Percentiles rank a stretch among this genome's conserved stretches.
Evolutionary conservation across 2,329 filamentous ascomycete species (phyloP).

Genomic region (Fusarium sp.): DNA sequence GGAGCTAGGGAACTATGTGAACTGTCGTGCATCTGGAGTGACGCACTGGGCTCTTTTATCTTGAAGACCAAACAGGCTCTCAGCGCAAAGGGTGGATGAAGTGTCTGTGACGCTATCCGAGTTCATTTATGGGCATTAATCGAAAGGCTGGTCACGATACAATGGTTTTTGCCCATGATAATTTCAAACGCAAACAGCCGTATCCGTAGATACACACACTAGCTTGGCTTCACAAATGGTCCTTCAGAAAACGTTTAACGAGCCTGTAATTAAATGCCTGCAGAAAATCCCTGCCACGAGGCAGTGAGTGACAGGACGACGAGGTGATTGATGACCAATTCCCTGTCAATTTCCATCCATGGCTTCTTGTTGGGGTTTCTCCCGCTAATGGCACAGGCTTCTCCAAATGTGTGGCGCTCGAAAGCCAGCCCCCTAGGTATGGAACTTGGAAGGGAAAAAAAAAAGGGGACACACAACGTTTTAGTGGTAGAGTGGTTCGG

Average conservation of each 20-base stretch:
- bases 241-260: constrained; percentile 7
- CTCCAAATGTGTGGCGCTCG: constrained; percentile 32
- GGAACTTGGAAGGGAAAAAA: constrained; percentile 19
- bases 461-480: constrained; percentile 38
- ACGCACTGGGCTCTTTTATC: constrained; percentile 11
- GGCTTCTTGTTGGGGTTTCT: constrained; percentile 9
- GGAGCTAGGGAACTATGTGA: constrained; percentile 16
- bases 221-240: neutral
- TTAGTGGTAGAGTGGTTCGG: constrained; percentile 36
- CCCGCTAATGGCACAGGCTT: constrained; percentile 4
- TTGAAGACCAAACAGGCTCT: neutral
- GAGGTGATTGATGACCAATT: constrained; percentile 20
- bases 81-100: neutral
- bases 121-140: neutral
- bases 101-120: neutral
- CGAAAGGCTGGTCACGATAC: neutral
- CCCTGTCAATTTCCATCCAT: constrained; percentile 1
- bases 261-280: constrained; percentile 25
- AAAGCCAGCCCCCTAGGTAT: constrained; percentile 3
- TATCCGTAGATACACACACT: neutral
- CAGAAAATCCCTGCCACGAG: constrained; percentile 14
- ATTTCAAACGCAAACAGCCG: neutral
- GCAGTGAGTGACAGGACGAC: constrained; percentile 3
- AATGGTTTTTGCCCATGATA: neutral
- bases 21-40: constrained; percentile 17